Evolutionary conservation across 306 rosid genomes (phyloP).

Genomic region (Castanea sativa): DNA sequence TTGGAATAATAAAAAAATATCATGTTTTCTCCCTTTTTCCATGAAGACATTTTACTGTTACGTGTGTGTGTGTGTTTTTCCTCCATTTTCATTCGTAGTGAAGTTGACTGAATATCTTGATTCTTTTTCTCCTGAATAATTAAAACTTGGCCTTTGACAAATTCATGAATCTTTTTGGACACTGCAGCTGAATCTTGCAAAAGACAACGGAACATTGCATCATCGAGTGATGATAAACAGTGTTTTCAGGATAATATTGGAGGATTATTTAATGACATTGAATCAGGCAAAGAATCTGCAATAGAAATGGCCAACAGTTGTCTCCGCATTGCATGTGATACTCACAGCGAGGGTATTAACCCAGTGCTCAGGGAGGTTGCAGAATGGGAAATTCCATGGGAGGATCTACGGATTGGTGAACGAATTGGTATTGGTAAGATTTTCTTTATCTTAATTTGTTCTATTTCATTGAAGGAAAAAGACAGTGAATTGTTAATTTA

Average conservation of each 20-base stretch:
- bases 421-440: slow-evolving; percentile 99
- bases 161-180: neutral
- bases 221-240: slow-evolving; percentile 38
- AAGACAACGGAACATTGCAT: slow-evolving; percentile 26
- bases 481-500: neutral
- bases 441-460: slow-evolving; percentile 2
- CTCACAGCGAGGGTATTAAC: slow-evolving; percentile 42
- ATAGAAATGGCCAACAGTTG: slow-evolving; percentile 33
- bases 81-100: neutral
- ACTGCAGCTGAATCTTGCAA: slow-evolving; percentile 19
- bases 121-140: neutral
- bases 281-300: slow-evolving; percentile 39
- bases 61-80: neutral
- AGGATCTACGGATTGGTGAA: slow-evolving; percentile 92
- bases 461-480: neutral
- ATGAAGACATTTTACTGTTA: neutral
- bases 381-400: slow-evolving; percentile 97
- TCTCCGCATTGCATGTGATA: slow-evolving; percentile 32
- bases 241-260: slow-evolving; percentile 31
- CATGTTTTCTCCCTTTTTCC: neutral
- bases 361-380: slow-evolving; percentile 66
- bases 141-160: neutral
- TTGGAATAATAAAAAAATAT: neutral
- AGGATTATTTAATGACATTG: slow-evolving; percentile 27
- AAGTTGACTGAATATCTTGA: neutral